Conservation (phyloP, 768 basidiomycete genomes). For the Lactifluus subvellereus region DNA sequence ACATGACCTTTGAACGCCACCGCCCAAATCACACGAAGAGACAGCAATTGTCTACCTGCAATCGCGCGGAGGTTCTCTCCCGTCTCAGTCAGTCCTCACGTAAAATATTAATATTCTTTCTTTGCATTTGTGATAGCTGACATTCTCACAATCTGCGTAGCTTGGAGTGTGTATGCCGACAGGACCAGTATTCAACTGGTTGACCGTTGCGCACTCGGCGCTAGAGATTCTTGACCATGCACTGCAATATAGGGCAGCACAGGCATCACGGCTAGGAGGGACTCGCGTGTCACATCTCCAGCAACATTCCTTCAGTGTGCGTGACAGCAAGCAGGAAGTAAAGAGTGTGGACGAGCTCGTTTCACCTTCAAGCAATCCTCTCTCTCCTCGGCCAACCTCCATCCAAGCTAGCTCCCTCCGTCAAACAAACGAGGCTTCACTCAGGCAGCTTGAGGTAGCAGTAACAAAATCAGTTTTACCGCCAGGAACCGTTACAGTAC, state of each 20-base stretch:
- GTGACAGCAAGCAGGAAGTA: neutral
- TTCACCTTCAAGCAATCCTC: neutral
- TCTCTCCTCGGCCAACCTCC: neutral
- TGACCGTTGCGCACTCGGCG: slow-evolving; percentile 58
- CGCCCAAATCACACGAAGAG: too few relatives aligned
- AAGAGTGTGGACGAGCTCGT: neutral
- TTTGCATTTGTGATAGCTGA: neutral
- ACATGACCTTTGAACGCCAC: too few relatives aligned
- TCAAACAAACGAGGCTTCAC: slow-evolving; percentile 19
- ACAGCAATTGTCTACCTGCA: too few relatives aligned
- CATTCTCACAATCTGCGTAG: too few relatives aligned
- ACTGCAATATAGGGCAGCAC: slow-evolving; percentile 48
- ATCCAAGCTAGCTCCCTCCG: slow-evolving; percentile 12
- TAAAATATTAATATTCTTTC: neutral
- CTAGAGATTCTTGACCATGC: slow-evolving; percentile 59
- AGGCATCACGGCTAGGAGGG: slow-evolving; percentile 29
- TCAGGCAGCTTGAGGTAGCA: slow-evolving; percentile 5
- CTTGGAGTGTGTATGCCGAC: slow-evolving; percentile 49
- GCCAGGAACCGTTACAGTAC: neutral
- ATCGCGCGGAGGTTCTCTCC: neutral
- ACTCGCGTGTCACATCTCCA: slow-evolving; percentile 5
- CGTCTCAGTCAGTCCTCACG: neutral
- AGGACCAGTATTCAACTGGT: slow-evolving; percentile 63
- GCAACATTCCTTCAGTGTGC: neutral
- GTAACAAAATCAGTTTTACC: neutral